Evolutionary conservation across 441 rosid species (phyloP).

Genomic region (Raphanus hybrid): DNA sequence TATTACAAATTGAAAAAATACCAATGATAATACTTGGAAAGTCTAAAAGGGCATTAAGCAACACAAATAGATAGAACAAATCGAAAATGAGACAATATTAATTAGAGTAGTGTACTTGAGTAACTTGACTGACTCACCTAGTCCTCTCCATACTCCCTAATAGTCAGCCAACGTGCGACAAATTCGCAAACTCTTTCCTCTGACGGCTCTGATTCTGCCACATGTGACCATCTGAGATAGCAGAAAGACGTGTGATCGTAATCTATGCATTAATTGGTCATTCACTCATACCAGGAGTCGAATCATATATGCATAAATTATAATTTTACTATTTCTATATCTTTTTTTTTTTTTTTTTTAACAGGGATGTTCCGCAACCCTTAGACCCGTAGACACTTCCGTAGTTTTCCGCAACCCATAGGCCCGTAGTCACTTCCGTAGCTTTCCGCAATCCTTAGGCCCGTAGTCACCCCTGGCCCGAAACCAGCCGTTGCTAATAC

Average conservation of each 20-base stretch:
- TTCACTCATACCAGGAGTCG: slow-evolving; percentile 14
- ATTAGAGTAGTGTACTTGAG: slow-evolving; percentile 8
- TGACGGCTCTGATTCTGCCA: slow-evolving; percentile 19
- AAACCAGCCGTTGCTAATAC: too few relatives aligned
- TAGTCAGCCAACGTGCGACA: slow-evolving; percentile 35
- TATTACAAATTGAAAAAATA: background rate
- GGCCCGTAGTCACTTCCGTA: too few relatives aligned
- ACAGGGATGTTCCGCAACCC: too few relatives aligned
- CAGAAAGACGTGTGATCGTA: slow-evolving; percentile 25
- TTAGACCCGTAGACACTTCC: too few relatives aligned
- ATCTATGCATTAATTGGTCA: background rate
- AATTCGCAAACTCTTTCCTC: slow-evolving; percentile 19
- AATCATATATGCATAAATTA: background rate
- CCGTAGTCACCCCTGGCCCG: too few relatives aligned
- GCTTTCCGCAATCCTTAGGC: too few relatives aligned
- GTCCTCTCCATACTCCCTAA: background rate
- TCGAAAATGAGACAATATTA: background rate
- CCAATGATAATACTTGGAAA: slow-evolving; percentile 6
- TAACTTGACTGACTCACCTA: slow-evolving; percentile 2
- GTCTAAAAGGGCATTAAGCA: slow-evolving; percentile 21
- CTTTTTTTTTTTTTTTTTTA: background rate
- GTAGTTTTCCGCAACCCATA: too few relatives aligned
- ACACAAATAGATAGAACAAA: background rate
- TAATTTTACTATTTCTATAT: background rate
- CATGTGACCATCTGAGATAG: slow-evolving; percentile 7